phyloP scores from a whole-genome alignment of 331 rosid species.

The Phaseolus coccineus region DNA sequence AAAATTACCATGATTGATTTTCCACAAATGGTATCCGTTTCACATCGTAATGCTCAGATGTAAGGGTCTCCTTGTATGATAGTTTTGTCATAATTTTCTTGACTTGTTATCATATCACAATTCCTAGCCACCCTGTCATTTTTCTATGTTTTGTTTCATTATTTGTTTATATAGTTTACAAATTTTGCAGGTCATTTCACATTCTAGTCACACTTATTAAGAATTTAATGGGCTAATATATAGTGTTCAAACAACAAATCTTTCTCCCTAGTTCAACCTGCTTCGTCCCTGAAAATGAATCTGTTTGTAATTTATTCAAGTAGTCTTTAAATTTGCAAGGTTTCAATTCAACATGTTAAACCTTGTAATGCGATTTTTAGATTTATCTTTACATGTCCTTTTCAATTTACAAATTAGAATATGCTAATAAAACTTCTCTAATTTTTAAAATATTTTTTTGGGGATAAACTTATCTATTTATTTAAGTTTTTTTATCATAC shows the following conservation, averaged over 20 bases:
- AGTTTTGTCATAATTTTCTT: background rate
- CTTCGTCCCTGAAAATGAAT: background rate
- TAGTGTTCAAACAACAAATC: background rate
- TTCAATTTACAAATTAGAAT: background rate
- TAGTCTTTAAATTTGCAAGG: too few species aligned
- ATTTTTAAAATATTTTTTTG: background rate
- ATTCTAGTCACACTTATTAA: background rate
- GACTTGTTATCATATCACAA: conserved; percentile 10
- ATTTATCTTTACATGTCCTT: too few species aligned
- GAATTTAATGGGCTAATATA: background rate
- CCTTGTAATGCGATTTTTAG: too few species aligned
- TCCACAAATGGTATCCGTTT: conserved; percentile 94
- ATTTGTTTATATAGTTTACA: background rate
- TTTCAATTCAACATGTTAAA: too few species aligned
- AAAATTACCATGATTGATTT: conserved; percentile 87
- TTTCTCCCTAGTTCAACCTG: background rate
- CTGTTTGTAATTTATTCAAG: background rate
- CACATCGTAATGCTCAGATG: conserved; percentile 90
- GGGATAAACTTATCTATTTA: background rate
- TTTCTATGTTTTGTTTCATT: conserved; percentile 6
- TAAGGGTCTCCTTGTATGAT: conserved; percentile 50
- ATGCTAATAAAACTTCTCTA: background rate
- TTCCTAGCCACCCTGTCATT: conserved; percentile 18
- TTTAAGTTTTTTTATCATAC: background rate
- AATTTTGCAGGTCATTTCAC: conserved; percentile 3